Conservation (phyloP, 2,329 filamentous ascomycete species). For the Colletotrichum sp. region DNA sequence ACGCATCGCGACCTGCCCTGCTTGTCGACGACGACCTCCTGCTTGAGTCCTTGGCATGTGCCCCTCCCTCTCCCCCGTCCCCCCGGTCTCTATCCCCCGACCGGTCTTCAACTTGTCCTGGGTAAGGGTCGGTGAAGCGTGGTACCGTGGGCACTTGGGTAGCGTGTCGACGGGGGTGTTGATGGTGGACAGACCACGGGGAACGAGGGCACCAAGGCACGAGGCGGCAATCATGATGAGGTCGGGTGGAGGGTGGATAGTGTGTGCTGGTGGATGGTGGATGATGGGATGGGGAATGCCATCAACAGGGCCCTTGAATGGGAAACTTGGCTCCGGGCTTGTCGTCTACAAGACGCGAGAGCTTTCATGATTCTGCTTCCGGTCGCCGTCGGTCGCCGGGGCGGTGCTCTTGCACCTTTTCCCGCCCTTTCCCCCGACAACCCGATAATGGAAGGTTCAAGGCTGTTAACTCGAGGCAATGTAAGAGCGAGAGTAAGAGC, state of each 20-base stretch:
- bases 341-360: background rate
- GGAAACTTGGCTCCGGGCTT: background rate
- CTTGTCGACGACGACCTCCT: background rate
- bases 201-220: background rate
- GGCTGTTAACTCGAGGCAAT: background rate
- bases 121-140: background rate
- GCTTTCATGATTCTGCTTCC: background rate
- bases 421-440: conserved; percentile 8
- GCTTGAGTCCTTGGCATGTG: background rate
- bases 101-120: background rate
- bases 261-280: background rate
- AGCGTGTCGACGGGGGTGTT: background rate
- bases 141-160: background rate
- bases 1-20: background rate
- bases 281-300: background rate
- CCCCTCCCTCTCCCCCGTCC: background rate
- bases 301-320: background rate
- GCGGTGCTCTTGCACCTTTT: background rate
- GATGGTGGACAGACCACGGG: background rate
- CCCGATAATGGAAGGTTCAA: background rate
- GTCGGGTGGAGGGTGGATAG: background rate
- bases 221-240: background rate
- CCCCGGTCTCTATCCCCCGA: background rate
- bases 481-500: background rate
- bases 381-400: background rate